Base-by-base conservation (phyloP, 495 filamentous ascomycete species). In the Tuber aestivum region DNA sequence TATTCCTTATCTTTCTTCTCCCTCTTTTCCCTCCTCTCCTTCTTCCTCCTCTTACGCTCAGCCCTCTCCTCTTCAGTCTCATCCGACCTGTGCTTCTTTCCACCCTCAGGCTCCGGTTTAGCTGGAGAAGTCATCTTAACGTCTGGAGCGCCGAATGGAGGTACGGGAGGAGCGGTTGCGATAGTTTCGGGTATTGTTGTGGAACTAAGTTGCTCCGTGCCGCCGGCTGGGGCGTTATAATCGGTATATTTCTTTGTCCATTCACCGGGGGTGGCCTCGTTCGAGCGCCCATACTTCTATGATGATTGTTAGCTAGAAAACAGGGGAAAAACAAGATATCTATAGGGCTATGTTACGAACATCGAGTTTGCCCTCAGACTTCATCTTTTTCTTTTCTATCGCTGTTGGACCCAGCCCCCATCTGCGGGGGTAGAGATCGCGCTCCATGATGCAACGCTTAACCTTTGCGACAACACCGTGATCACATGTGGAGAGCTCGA, bases 401-500 rank as follows among this genome's bases (percentile, higher is more conserved):
- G 95, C 94, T 74, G 93, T 89, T 61, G 95, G 94, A 69, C 95
- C 95, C 79, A 97, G 85, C 71, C 96, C 96, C 95, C 95, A 99
- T 87, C 94, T 86, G 83, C 92, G 89, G 74, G 95, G 95, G 87
- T 99, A 99, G 20, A 97, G 87, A 83, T 97, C 95, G 77, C 95
- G 92, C 86, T 99, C 96, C 95, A 99, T 98, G 85, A 99, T 99
- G 84, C 93, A 94, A 74, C 95, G 90, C 90, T 98, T 98, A 83
- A 98, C 91, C 87, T 97, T 97, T 72, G 96, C 95, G 69, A 98
- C 95, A 44, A 97, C 92, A 79, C 96, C 96, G 84, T 99, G 96
- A 83, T 97, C 93, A 84, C 94, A 97, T 69, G 92, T 92, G 16
- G 92, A 90, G 82, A 99, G 90, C 84, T 96, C 93, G 73, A 95